A percentile compares a stretch with the other conserved stretches of the same genome.
These are phyloP conservation scores for Lineolata rhizophorae DNA, from an alignment of 495 filamentous ascomycete genomes.

Conservation along the genomic window DNA sequence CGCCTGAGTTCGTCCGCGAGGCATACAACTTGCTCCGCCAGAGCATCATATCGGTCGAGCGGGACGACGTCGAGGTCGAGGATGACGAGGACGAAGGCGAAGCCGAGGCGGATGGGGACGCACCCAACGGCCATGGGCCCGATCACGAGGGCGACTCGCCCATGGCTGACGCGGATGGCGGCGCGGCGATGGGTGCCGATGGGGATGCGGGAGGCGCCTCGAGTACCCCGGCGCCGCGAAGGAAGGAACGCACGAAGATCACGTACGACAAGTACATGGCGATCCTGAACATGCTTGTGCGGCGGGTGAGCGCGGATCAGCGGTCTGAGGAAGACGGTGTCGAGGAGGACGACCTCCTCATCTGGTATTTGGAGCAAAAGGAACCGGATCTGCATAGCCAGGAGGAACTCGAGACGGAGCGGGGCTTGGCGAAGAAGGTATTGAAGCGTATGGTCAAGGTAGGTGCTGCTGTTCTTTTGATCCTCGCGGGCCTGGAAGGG, in stretches of 20 bases:
- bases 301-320: conserved; percentile 59
- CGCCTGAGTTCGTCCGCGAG: conserved; percentile 65
- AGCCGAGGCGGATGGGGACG: conserved; percentile 12
- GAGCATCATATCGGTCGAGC: conserved; percentile 93
- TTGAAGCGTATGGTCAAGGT: conserved; percentile 94
- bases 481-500: neutral
- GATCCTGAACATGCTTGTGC: conserved; percentile 69
- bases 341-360: conserved; percentile 60
- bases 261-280: conserved; percentile 87
- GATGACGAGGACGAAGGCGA: conserved; percentile 48
- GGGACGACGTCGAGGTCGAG: conserved; percentile 92
- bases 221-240: conserved; percentile 18
- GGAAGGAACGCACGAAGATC: conserved; percentile 58
- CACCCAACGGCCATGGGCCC: conserved; percentile 24
- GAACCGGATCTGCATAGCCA: conserved; percentile 62
- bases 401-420: conserved; percentile 61
- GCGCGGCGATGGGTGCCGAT: conserved; percentile 15
- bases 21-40: conserved; percentile 75
- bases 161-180: conserved; percentile 15
- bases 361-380: conserved; percentile 91
- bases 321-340: conserved; percentile 58
- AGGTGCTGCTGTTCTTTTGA: conserved; percentile 14
- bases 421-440: conserved; percentile 61
- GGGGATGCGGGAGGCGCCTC: conserved; percentile 12
- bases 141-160: conserved; percentile 25